Evolutionary conservation across 73 alveolate species (phyloP).

Genomic region (Paramecium tetraurelia): DNA sequence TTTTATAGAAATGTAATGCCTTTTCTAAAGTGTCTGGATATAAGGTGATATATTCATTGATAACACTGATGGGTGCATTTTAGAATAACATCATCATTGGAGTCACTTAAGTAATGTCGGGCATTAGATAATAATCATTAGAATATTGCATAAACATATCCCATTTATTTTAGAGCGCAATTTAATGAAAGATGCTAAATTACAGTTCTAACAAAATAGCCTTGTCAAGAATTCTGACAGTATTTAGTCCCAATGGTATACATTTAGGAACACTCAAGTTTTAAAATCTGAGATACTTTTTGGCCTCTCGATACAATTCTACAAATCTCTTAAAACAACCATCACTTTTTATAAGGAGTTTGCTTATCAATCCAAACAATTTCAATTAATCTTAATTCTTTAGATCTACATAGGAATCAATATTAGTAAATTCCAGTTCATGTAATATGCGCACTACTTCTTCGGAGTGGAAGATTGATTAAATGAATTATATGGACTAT

Average conservation of each 20-base stretch:
- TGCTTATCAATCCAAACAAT: not conserved
- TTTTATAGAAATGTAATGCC: not conserved
- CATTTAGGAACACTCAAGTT: not conserved
- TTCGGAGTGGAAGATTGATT: not conserved
- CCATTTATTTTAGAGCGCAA: not conserved
- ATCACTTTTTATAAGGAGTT: not conserved
- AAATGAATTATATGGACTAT: not conserved
- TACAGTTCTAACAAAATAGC: not conserved
- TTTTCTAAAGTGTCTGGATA: not conserved
- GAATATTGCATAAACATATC: not conserved
- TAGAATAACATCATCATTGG: not conserved
- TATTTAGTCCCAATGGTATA: not conserved
- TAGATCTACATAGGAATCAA: not conserved
- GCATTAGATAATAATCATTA: not conserved
- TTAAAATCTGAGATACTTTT: not conserved
- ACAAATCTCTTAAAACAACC: no score
- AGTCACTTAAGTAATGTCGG: not conserved
- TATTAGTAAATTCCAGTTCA: not conserved
- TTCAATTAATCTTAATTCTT: not conserved
- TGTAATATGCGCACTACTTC: not conserved
- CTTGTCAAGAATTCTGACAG: not conserved
- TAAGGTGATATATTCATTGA: not conserved
- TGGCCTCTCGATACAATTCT: not conserved
- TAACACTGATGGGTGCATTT: not conserved
- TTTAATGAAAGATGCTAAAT: not conserved